Base-by-base conservation (phyloP, 805 yeast species). In the Candida gorgasii region DNA sequence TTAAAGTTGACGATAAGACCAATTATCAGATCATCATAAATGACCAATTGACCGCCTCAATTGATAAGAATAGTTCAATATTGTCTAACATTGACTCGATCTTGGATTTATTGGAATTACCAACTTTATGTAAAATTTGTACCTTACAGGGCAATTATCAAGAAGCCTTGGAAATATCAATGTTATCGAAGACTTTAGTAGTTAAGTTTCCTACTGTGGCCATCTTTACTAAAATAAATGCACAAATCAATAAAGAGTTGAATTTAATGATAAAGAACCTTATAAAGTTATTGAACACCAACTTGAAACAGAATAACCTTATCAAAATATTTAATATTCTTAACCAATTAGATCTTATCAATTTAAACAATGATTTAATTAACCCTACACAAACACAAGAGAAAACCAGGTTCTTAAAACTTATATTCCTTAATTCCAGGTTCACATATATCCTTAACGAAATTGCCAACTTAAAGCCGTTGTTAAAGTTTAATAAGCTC, bases 141-240 rank as follows among this genome's bases (percentile, higher is more conserved):
- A 87, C 90, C 8, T 73, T 79, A 36, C 84, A 85, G 36, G 96
- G 96, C 0, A 86, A 86, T 55, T 93, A 90, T 57, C 85, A 89
- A 24, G 96, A 89, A 55, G 89, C 97, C 8, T 75, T 92, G 26
- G 96, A 92, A 58, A 77, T 92, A 11, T 84, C 89, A 9, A 76
- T 85, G 22, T 81, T 86, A 53, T 80, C 86, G 0, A 76, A 83
- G 48, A 73, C 95, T 42, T 67, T 93, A 17, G 68, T 75, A 0
- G 78, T 82, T 13, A 72, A 95, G 45, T 90, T 84, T 59, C 87
- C 89, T 6, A 75, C 75, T 32, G 62, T 83, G 7, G 59, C 65
- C 1, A 54, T 85, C 1, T 75, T 88, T 26, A 67, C 62, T 14
- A 63, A 70, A 29, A 76, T 80, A 8, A 78, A 76, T 42, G 33